Percentiles rank a stretch among this genome's conserved stretches.
phyloP scores from a whole-genome alignment of 2,329 filamentous ascomycete genomes.

The Hypoxylon sp. region DNA sequence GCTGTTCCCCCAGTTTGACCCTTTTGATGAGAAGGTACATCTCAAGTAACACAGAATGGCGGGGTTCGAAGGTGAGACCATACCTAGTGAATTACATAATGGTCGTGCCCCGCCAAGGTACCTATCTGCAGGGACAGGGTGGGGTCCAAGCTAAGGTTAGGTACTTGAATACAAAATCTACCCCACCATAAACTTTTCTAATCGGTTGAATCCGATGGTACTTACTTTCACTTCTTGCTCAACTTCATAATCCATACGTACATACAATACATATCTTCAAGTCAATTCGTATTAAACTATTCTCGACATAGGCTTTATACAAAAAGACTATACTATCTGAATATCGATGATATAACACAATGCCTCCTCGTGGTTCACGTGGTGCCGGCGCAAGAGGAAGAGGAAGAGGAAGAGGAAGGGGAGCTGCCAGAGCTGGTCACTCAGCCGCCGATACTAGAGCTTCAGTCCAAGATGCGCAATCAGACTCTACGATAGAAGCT shows the following conservation, averaged over 20 bases:
- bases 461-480: conserved; percentile 20
- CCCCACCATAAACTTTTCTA: conserved; percentile 46
- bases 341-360: conserved; percentile 30
- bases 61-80: too few relatives aligned
- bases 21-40: too few relatives aligned
- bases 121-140: background rate
- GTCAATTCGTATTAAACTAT: too few relatives aligned
- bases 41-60: too few relatives aligned
- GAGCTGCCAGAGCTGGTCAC: conserved; percentile 35
- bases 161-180: conserved; percentile 9
- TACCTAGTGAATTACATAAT: background rate
- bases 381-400: conserved; percentile 32
- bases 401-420: conserved; percentile 35
- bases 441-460: conserved; percentile 26
- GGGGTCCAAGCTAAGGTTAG: too few relatives aligned
- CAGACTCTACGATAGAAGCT: conserved; percentile 22
- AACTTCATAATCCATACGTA: background rate
- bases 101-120: background rate
- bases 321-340: too few relatives aligned
- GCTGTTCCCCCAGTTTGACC: too few relatives aligned
- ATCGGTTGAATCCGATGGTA: conserved; percentile 1
- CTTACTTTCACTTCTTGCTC: background rate
- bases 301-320: too few relatives aligned
- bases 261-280: too few relatives aligned
- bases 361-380: conserved; percentile 38